Evolutionary conservation across 2,329 filamentous ascomycete genomes (phyloP).

Genomic region (Fusarium cyanostomum): DNA sequence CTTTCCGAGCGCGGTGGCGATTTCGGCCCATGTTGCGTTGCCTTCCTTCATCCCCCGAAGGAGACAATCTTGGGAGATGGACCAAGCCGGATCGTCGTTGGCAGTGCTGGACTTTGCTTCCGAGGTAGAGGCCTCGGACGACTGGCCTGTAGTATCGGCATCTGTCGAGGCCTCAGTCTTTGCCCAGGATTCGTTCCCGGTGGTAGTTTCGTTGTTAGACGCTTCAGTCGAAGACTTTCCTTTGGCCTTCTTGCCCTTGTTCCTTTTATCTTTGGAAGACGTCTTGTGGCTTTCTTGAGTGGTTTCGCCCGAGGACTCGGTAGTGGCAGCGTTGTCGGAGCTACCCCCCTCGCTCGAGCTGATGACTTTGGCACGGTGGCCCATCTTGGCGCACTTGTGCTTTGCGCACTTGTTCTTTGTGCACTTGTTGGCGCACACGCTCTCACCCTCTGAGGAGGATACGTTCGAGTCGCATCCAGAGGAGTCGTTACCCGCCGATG

Average conservation of each 20-base stretch:
- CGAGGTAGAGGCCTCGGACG: neutral
- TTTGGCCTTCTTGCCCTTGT: constrained; percentile 2
- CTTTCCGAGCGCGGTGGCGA: constrained; percentile 42
- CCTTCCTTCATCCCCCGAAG: constrained; percentile 49
- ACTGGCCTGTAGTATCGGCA: constrained; percentile 1
- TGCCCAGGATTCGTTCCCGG: constrained; percentile 13
- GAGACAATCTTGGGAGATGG: constrained; percentile 48
- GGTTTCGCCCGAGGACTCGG: neutral
- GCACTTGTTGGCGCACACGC: constrained; percentile 1
- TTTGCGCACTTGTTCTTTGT: neutral
- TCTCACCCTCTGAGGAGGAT: neutral
- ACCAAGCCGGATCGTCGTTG: constrained; percentile 40
- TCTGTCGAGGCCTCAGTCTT: constrained; percentile 8
- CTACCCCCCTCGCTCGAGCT: constrained; percentile 6
- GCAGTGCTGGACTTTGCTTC: neutral
- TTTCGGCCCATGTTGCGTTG: constrained; percentile 45
- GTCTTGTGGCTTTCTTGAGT: neutral
- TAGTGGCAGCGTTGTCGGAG: neutral
- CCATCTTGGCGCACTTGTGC: neutral
- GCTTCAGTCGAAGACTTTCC: neutral
- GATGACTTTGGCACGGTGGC: constrained; percentile 1
- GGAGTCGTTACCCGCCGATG: constrained; percentile 4
- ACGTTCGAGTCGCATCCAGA: neutral
- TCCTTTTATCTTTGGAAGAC: constrained; percentile 8
- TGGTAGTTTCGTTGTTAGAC: neutral